Base-by-base conservation (phyloP, 2,329 filamentous ascomycete species). In the Fusarium tjaetaba region DNA sequence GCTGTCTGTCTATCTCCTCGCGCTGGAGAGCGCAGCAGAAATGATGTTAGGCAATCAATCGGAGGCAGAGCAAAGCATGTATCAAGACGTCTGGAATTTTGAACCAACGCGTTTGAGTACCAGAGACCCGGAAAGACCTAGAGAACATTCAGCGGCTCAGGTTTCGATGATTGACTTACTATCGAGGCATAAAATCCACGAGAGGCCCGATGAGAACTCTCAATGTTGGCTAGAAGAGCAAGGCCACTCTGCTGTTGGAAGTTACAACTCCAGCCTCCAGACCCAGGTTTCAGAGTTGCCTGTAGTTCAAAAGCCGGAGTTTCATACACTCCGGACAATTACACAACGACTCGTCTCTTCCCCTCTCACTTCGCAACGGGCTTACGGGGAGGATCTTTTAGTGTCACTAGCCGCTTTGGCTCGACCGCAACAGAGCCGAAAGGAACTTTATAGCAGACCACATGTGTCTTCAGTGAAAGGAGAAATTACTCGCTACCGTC, bases 311-410 rank as follows among this genome's bases (percentile, higher is more conserved):
- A 43, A 3, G 1, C 30, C 36, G 3, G 58, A 55, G 4, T 9
- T 9, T 10, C 4, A 13, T 7, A 41, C 1, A 4, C 51, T 62
- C 7, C 4, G 34, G 20, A 1, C 11, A 2, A 62, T 72, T 5
- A 28, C 70, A 51, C 39, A 61, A 15, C 28, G 18, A 11, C 76
- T 77, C 20, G 15, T 30, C 15, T 15, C 42, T 4, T 75, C 71
- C 3, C 11, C 59, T 0, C 56, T 62, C 3, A 2, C 18, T 6
- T 68, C 69, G 1, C 59, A 74, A n/a, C 57, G 52, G 24, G 59
- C 59, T 30, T 78, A 78, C n/a, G 58, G 76, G 4, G 34, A 68
- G 2, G 77, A 78, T 7, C 73, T 78, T 20, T 34, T 20, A 3
- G 14, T 24, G 8, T 75, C 70, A 1, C 53, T 74, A 4, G 3